Percentiles rank a stretch among this genome's conserved stretches.
Conservation (phyloP, 1,139 yeast species). For the Lodderomyces metapsilosis region DNA sequence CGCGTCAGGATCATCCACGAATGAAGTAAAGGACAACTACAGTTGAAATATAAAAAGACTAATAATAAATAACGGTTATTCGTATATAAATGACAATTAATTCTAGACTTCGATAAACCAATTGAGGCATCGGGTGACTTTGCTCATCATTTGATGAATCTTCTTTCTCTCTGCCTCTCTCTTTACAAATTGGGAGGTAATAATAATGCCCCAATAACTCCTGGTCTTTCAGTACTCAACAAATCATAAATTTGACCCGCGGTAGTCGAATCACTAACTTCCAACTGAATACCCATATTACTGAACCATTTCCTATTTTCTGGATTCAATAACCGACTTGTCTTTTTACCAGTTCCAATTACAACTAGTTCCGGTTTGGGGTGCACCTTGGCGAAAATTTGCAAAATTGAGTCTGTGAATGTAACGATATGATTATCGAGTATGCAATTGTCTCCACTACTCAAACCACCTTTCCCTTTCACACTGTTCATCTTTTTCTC, state of each 20-base stretch:
- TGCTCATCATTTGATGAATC: too few relatives aligned
- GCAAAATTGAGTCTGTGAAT: conserved; percentile 37
- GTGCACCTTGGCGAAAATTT: conserved; percentile 54
- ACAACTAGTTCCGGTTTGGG: conserved; percentile 80
- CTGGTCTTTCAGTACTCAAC: conserved; percentile 77
- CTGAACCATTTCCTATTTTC: conserved; percentile 49
- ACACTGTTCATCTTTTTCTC: neutral
- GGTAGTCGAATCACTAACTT: conserved; percentile 62
- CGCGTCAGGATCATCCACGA: neutral
- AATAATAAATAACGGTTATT: too few relatives aligned
- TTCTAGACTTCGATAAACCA: neutral
- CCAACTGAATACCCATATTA: conserved; percentile 64
- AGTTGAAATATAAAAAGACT: neutral
- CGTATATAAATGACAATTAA: too few relatives aligned
- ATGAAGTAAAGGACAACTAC: neutral
- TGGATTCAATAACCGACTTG: conserved; percentile 61
- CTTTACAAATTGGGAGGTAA: conserved; percentile 57
- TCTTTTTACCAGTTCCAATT: conserved; percentile 62
- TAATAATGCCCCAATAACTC: conserved; percentile 64
- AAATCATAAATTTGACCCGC: conserved; percentile 75
- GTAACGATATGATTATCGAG: conserved; percentile 44
- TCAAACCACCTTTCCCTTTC: conserved; percentile 10
- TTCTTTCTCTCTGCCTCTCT: too few relatives aligned
- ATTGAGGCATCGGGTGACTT: too few relatives aligned
- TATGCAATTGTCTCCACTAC: neutral